Conservation (phyloP, 2,329 filamentous ascomycete genomes). For the Aureobasidium sp. region DNA sequence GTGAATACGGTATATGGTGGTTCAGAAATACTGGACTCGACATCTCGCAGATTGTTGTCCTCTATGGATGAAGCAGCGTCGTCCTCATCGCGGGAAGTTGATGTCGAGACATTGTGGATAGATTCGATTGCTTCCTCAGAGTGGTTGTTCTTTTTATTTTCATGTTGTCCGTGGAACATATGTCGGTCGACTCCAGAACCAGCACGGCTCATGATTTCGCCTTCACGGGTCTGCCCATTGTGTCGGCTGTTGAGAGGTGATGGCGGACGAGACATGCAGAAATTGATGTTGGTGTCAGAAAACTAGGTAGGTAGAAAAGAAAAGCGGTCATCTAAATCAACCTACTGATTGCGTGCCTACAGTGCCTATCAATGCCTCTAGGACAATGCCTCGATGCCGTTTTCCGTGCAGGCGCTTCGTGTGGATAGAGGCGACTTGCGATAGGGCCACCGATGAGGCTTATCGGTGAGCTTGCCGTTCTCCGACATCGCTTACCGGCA, state of each 20-base stretch:
- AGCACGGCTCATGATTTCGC: background rate
- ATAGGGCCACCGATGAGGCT: background rate
- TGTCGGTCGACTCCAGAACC: background rate
- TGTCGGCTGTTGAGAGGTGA: background rate
- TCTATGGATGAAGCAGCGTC: background rate
- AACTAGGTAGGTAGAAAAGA: background rate
- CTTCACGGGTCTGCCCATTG: background rate
- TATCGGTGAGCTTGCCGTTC: background rate
- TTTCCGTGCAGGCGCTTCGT: background rate
- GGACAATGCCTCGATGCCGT: background rate
- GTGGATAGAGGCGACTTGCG: background rate
- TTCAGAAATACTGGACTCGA: constrained; percentile 19
- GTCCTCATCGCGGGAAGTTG: background rate
- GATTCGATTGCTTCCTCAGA: background rate
- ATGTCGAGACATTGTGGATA: background rate
- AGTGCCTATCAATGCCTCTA: background rate
- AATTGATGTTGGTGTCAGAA: background rate
- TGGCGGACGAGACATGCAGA: background rate
- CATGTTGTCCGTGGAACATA: background rate
- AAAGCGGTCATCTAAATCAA: background rate
- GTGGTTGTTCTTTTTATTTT: background rate
- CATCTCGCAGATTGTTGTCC: constrained; percentile 15
- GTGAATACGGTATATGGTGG: constrained; percentile 33
- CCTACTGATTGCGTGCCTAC: background rate
- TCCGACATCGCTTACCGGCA: background rate